Evolutionary conservation across 352 stramenopile genomes (phyloP).

Genomic region (Albugo candida): DNA sequence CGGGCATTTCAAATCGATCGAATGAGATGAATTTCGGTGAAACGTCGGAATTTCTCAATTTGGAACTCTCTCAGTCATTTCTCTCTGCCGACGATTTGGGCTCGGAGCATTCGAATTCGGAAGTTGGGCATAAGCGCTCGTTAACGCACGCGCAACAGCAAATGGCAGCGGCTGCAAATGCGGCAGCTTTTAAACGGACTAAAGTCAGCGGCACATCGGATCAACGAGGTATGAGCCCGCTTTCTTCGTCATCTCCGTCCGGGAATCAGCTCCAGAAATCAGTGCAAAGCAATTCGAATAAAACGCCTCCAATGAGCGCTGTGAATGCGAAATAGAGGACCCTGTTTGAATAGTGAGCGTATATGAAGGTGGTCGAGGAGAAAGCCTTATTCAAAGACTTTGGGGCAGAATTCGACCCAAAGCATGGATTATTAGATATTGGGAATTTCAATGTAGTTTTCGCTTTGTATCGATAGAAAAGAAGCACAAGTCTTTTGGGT

Average conservation of each 20-base stretch:
- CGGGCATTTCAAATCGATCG: constrained; percentile 32
- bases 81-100: constrained; percentile 36
- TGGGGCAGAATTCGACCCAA: neutral
- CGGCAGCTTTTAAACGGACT: constrained; percentile 61
- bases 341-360: neutral
- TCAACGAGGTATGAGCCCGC: constrained; percentile 17
- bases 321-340: constrained; percentile 74
- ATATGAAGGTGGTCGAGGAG: neutral
- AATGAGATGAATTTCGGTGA: constrained; percentile 25
- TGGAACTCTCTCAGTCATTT: constrained; percentile 56
- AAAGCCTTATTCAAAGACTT: neutral
- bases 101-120: constrained; percentile 2
- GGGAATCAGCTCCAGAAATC: constrained; percentile 48
- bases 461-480: neutral
- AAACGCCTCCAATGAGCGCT: constrained; percentile 73
- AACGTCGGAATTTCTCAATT: constrained; percentile 58
- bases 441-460: neutral
- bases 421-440: neutral
- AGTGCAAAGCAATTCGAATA: constrained; percentile 46
- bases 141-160: constrained; percentile 65
- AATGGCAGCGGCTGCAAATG: constrained; percentile 61
- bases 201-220: constrained; percentile 25
- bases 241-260: constrained; percentile 24
- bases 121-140: constrained; percentile 24
- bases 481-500: neutral